Base-by-base conservation (phyloP, 495 filamentous ascomycete genomes). In the Lasiosphaeriaceae sp. region DNA sequence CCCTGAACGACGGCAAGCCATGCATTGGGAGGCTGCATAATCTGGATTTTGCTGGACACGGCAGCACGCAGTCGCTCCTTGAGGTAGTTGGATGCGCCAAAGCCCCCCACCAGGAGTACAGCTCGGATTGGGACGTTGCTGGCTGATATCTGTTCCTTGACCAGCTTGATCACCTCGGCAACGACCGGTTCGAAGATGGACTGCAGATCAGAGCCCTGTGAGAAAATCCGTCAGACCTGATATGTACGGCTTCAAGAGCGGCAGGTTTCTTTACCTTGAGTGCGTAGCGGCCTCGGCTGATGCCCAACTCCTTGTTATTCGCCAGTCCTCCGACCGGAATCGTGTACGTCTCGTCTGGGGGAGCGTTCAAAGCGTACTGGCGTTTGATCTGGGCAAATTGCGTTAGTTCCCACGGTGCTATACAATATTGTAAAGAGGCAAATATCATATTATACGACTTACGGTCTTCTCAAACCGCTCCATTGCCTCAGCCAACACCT, bases 61-160 rank as follows among this genome's bases (percentile, higher is more conserved):
- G 75, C 67, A 16, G 71, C 66, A 6, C 66, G 71, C 49, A 90
- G 66, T 0, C 81, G 73, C 59, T 78, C 77, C 56, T 80, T 83
- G 49, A 90, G 76, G 65, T 88, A 89, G 58, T 80, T 81, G 20
- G 80, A 86, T 37, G 80, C 76, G n/a, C 87, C 87, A 56, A 89
- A 86, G 0, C 87, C 87, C 3, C 87, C 86, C 16, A 90, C 87
- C 0, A 90, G 77, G n/a, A 89, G 71, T 31, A 90, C 83, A 2
- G 83, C 79, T 59, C 78, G 68, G 11, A 74, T 70, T 1, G 70
- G 74, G 41, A 64, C 54, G 20, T 74, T 66, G 37, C 80, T 76
- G 9, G 67, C 66, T 1, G 66, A 52, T 7, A 85, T 79, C 61
- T 89, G 87, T 2, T 81, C 74, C 45, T 78, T 72, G 21, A 90